phyloP scores from a whole-genome alignment of 148 eudicot species.

The Rhododendron mucronatum region DNA sequence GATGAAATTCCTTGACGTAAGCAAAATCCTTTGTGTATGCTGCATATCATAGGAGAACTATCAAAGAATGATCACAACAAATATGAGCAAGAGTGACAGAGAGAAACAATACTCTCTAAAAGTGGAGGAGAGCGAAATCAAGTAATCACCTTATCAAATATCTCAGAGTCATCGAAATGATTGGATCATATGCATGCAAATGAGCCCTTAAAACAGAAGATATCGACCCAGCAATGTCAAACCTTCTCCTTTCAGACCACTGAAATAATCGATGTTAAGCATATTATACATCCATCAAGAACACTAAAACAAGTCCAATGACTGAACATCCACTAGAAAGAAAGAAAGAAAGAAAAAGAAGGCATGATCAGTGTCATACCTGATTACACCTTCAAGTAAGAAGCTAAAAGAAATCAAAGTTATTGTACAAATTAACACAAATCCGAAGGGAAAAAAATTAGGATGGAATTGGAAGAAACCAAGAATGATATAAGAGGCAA shows the following conservation, averaged over 20 bases:
- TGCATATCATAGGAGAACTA: conserved; percentile 20
- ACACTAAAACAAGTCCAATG: background rate
- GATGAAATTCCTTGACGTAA: conserved; percentile 80
- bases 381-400: background rate
- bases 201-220: conserved; percentile 82
- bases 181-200: conserved; percentile 82
- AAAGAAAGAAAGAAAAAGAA: background rate
- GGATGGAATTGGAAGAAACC: background rate
- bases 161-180: conserved; percentile 78
- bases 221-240: conserved; percentile 83
- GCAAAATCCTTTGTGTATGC: conserved; percentile 92
- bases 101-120: background rate
- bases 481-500: background rate
- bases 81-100: background rate
- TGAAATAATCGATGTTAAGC: conserved; percentile 31
- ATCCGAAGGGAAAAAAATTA: background rate
- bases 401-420: conserved; percentile 1
- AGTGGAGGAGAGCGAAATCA: conserved; percentile 2
- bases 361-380: background rate
- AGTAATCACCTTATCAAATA: conserved; percentile 71
- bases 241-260: conserved; percentile 89
- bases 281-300: conserved; percentile 1
- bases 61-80: background rate
- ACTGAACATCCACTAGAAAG: background rate
- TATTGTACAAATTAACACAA: background rate